Base-by-base conservation (phyloP, 768 basidiomycete genomes). In the Auriculariales sp. region DNA sequence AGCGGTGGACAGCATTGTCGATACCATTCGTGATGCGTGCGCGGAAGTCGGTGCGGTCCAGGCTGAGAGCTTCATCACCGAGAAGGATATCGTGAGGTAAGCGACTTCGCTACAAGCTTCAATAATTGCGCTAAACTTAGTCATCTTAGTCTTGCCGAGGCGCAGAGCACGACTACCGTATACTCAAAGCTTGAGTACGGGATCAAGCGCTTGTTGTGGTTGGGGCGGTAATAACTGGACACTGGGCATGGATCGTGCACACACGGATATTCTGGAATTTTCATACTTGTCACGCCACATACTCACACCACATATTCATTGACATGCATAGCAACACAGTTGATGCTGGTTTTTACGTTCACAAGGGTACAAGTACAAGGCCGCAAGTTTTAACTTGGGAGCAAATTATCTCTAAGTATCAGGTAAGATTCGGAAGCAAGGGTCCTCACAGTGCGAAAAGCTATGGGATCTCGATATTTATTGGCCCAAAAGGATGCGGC, bases 101-200 rank as follows among this genome's bases (percentile, higher is more conserved):
- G 75, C 62, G 52, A 10, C 48, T 14, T 27, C 19, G 28, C 31
- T 34, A n/a, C 17, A 49, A 24, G 24, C 34, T 42, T 49, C 55
- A 27, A 44, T 54, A 31, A 31, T 28, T 42, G 42, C 50, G 15
- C 28, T 49, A 58, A 46, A 54, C 50, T 48, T 22, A 44, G n/a
- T 24, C 49, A 32, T 51, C 32, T 52, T 55, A 92, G 89, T 57
- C 61, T 92, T 56, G 72, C 74, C 5, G 89, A 95, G 56, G 93
- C 93, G 2, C 80, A 83, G 61, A 73, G 77, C 49, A 80, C 82
- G 70, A 95, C 89, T 2, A 86, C 80, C 53, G 70, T 93, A 55
- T 85, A 88, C 62, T 78, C 90, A 12, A 90, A 91, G 67, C 83
- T 94, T 78, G 92, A 95, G 59, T 90, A 94, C 62, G 88, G 87